Percentiles rank a stretch among this genome's conserved stretches.
These are phyloP conservation scores for Trichoderma semiorbis DNA, from an alignment of 2,329 filamentous ascomycete species.

Conservation along the genomic window DNA sequence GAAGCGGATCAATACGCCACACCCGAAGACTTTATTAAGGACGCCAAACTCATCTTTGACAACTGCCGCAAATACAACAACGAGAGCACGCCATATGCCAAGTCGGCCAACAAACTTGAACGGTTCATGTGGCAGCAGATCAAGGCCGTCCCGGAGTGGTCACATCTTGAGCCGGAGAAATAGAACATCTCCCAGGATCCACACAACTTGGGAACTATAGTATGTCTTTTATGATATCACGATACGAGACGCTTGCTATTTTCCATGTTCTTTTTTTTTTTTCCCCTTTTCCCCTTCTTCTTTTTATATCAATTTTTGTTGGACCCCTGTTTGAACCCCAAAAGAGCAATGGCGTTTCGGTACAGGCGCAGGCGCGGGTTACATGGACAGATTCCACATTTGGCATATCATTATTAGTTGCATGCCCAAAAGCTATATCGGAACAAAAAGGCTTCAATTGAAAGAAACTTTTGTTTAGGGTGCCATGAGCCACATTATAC, in stretches of 20 bases:
- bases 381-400: too few species aligned
- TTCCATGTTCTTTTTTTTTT: not conserved
- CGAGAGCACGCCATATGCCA: constrained; percentile 90
- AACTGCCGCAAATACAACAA: constrained; percentile 98
- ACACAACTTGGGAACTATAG: not conserved
- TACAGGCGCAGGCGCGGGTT: not conserved
- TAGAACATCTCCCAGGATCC: constrained; percentile 26
- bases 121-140: constrained; percentile 96
- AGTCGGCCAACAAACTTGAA: constrained; percentile 87
- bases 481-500: not conserved
- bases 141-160: constrained; percentile 91
- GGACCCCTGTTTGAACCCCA: not conserved
- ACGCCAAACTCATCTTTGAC: constrained; percentile 85
- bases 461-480: not conserved
- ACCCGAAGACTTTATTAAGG: constrained; percentile 87
- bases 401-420: not conserved
- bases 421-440: not conserved
- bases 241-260: not conserved
- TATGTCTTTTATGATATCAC: not conserved
- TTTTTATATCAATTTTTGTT: not conserved
- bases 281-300: not conserved
- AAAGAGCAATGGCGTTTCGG: constrained; percentile 14
- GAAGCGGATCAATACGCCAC: constrained; percentile 89
- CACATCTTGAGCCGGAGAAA: constrained; percentile 53
- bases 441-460: not conserved